Conservation (phyloP, 345 rosid genomes). For the Eucalyptus cloeziana region DNA sequence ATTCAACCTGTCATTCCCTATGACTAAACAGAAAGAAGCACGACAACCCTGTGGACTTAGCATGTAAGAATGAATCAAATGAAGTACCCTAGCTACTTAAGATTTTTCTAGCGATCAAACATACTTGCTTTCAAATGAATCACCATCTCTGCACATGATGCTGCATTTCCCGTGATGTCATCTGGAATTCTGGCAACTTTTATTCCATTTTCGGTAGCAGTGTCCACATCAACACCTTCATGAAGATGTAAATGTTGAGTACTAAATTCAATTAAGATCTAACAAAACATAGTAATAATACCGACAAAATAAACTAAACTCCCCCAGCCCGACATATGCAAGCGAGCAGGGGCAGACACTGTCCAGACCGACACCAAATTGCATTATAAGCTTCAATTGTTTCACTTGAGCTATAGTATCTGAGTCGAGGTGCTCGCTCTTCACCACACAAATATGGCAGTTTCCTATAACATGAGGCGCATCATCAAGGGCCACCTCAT, state of each 20-base stretch:
- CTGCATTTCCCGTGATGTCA: slow-evolving; percentile 58
- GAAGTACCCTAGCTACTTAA: background rate
- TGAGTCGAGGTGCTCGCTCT: slow-evolving; percentile 38
- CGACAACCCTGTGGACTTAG: background rate
- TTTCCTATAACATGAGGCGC: slow-evolving; percentile 48
- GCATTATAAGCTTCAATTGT: slow-evolving; percentile 67
- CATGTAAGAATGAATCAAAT: background rate
- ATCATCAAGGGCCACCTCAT: slow-evolving; percentile 35
- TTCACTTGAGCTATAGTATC: slow-evolving; percentile 41
- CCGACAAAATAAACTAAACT: background rate
- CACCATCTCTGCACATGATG: slow-evolving; percentile 79
- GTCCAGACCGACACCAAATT: slow-evolving; percentile 84
- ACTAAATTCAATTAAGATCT: too few species aligned
- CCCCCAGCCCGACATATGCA: background rate
- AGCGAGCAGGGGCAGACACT: slow-evolving; percentile 9
- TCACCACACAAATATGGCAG: background rate
- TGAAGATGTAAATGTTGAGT: background rate
- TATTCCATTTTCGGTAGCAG: slow-evolving; percentile 61
- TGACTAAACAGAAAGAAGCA: background rate
- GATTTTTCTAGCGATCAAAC: background rate
- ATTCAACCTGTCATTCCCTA: background rate
- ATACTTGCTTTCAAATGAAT: slow-evolving; percentile 68
- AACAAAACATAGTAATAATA: fast-evolving
- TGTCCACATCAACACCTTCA: slow-evolving; percentile 69
- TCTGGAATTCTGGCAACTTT: slow-evolving; percentile 80